These are phyloP conservation scores for Sphaerosporella brunnea DNA, from an alignment of 495 filamentous ascomycete genomes.

Conservation along the genomic window DNA sequence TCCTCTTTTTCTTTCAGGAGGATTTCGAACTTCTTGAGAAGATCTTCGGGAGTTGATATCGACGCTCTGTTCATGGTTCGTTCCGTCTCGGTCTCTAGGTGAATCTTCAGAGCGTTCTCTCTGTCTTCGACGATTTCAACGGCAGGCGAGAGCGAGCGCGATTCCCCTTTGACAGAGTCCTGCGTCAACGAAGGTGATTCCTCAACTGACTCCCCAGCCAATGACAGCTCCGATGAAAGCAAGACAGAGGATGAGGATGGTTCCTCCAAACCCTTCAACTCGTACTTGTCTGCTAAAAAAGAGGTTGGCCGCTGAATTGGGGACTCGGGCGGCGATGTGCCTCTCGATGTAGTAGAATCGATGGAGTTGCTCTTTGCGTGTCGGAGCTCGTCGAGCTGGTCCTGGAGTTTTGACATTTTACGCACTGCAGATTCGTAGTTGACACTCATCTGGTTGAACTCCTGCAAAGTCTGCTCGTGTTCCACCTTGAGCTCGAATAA, in stretches of 20 bases:
- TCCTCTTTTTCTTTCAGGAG: constrained; percentile 59
- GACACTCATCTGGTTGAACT: constrained; percentile 62
- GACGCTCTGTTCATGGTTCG: background rate
- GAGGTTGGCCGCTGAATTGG: constrained; percentile 54
- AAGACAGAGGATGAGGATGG: constrained; percentile 81
- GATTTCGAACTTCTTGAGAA: constrained; percentile 46
- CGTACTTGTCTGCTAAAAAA: constrained; percentile 80
- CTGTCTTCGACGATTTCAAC: too few species aligned
- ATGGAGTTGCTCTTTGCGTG: constrained; percentile 37
- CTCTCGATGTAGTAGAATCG: too few species aligned
- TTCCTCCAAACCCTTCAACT: constrained; percentile 48
- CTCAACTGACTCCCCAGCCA: constrained; percentile 64
- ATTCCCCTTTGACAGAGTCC: too few species aligned
- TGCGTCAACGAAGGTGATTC: constrained; percentile 38
- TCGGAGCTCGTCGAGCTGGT: constrained; percentile 64
- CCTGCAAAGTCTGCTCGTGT: constrained; percentile 66
- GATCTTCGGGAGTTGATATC: constrained; percentile 19
- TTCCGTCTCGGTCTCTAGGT: constrained; percentile 6
- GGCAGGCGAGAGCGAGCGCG: too few species aligned
- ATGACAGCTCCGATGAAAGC: constrained; percentile 91
- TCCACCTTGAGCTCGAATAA: constrained; percentile 77
- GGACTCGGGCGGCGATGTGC: constrained; percentile 36
- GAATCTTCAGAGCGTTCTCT: constrained; percentile 28
- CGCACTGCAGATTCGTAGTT: constrained; percentile 86
- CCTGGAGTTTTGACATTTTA: constrained; percentile 64